These are phyloP conservation scores for Russula earlei DNA, from an alignment of 768 basidiomycete species.

Conservation along the genomic window DNA sequence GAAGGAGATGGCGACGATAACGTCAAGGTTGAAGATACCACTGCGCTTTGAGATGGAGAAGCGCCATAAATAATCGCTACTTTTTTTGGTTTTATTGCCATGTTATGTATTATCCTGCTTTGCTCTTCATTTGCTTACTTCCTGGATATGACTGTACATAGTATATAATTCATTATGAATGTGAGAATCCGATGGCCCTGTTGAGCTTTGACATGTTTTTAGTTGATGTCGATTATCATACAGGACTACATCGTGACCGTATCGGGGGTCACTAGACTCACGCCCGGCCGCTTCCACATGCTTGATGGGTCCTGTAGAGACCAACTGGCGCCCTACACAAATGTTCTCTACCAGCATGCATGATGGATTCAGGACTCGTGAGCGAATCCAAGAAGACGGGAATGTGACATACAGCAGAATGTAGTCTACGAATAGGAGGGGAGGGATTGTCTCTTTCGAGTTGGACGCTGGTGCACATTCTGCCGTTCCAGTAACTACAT, in stretches of 20 bases:
- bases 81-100: not conserved
- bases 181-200: not conserved
- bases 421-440: too few species aligned
- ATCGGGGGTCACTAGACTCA: not conserved
- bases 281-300: too few species aligned
- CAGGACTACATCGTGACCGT: too few species aligned
- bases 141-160: not conserved
- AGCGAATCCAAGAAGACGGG: too few species aligned
- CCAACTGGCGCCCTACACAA: too few species aligned
- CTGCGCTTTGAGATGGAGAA: not conserved
- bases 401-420: too few species aligned
- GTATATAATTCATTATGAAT: too few species aligned
- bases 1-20: not conserved
- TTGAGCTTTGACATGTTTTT: not conserved
- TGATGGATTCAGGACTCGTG: too few species aligned
- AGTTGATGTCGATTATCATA: too few species aligned
- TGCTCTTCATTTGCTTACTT: not conserved
- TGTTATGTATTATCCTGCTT: not conserved
- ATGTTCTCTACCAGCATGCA: too few species aligned
- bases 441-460: not conserved
- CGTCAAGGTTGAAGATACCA: not conserved
- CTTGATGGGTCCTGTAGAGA: too few species aligned
- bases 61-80: not conserved
- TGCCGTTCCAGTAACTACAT: not conserved
- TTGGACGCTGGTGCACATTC: not conserved